Evolutionary conservation across 805 yeast species (phyloP).

Genomic region (Monosporozyma aerobia): DNA sequence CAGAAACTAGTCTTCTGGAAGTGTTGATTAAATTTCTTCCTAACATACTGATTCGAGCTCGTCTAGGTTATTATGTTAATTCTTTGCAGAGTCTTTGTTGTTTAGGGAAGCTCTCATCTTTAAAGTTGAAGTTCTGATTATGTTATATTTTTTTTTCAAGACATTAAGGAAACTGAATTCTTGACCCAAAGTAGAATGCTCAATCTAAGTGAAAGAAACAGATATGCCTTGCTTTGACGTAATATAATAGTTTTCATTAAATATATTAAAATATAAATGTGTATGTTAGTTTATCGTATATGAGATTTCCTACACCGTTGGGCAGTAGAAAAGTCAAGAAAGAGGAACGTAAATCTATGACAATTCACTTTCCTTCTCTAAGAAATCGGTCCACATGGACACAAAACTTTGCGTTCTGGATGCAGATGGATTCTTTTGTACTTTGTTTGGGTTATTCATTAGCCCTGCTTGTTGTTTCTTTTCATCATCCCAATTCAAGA

Average conservation of each 20-base stretch:
- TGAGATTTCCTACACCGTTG: neutral
- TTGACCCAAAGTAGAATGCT: neutral
- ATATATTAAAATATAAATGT: neutral
- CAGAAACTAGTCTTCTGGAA: neutral
- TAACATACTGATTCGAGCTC: neutral
- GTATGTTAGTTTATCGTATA: conserved; percentile 5
- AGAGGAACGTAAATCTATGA: neutral
- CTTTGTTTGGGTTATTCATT: conserved; percentile 13
- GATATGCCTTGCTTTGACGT: neutral
- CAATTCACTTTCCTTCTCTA: conserved; percentile 57
- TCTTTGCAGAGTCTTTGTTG: neutral
- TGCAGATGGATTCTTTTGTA: conserved; percentile 13
- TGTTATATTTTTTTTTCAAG: neutral
- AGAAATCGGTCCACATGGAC: conserved; percentile 68
- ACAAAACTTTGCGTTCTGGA: conserved; percentile 50
- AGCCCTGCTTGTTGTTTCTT: conserved; percentile 71
- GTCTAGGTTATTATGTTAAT: neutral
- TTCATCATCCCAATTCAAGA: conserved; percentile 81
- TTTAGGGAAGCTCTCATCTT: neutral
- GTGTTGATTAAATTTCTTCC: neutral
- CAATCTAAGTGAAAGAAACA: neutral
- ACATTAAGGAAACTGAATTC: neutral
- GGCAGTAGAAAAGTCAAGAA: neutral
- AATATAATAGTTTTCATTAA: neutral
- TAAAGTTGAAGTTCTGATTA: neutral